Base-by-base conservation (phyloP, 2,329 filamentous ascomycete genomes). In the Ampelomyces quisqualis region DNA sequence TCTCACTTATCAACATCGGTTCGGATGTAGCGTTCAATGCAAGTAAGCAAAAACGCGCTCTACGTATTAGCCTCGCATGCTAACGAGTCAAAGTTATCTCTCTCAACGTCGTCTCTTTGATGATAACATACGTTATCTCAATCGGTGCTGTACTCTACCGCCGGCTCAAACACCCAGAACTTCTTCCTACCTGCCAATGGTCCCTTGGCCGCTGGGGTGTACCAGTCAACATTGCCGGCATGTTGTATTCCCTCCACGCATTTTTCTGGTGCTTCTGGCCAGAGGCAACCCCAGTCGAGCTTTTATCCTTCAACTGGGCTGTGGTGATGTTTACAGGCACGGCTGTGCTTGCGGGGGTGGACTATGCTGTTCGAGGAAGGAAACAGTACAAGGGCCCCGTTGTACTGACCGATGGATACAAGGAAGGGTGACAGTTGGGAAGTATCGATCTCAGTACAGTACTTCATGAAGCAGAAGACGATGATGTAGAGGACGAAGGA, bases 231-330 rank as follows among this genome's bases (percentile, higher is more conserved):
- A 30, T 59, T n/a, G 44, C 49, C 0, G 68, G 65, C 4, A 39
- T 72, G 6, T 34, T 67, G 7, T 73, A 70, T 38, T 47, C 58
- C 3, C 40, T 48, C 3, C 66, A 67, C 39, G 61, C 64, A 4
- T 69, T 71, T 44, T 70, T 73, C 46, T 72, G 68, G 67, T 62
- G 61, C 21, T 70, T 71, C 50, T 72, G 67, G 67, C 70, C 70
- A 3, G 51, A 60, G 20, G 45, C 48, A 4, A 62, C 58, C 6
- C 60, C 60, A 10, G 51, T 58, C 8, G 51, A 45, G 10, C 22
- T 48, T 15, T 51, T 50, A 2, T 49, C 48, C 2, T 67, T 70
- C 44, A 68, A 69, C 33, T 70, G 64, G 64, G 58, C 64, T 5
- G 51, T 58, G 2, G 65, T 69, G 27, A 65, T 69, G 55, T 69